These are phyloP conservation scores for Rutstroemia sp. DNA, from an alignment of 2,329 filamentous ascomycete genomes.

Conservation along the genomic window DNA sequence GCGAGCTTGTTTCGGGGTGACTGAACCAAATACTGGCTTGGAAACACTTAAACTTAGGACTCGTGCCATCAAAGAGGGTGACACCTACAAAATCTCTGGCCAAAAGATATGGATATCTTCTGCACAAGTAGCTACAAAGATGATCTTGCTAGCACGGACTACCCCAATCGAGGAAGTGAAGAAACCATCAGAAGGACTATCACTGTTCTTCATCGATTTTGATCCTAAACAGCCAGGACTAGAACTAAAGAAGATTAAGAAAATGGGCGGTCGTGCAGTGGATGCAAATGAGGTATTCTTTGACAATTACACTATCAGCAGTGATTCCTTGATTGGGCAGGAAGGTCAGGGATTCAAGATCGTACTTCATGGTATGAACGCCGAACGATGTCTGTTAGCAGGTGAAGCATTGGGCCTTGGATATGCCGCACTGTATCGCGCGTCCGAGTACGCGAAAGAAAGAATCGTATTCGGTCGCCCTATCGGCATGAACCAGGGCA, in stretches of 20 bases:
- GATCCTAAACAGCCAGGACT: constrained; percentile 47
- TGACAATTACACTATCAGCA: constrained; percentile 64
- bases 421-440: constrained; percentile 60
- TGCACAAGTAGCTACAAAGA: constrained; percentile 73
- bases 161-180: constrained; percentile 58
- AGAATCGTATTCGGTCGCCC: constrained; percentile 58
- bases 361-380: constrained; percentile 73
- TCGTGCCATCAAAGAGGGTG: constrained; percentile 50
- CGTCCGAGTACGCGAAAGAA: constrained; percentile 58
- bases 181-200: constrained; percentile 69
- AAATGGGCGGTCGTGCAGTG: constrained; percentile 78
- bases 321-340: constrained; percentile 57
- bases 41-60: constrained; percentile 69
- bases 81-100: constrained; percentile 60
- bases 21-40: constrained; percentile 74
- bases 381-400: constrained; percentile 66
- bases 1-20: constrained; percentile 75
- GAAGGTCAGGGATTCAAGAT: constrained; percentile 75
- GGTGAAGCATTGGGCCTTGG: constrained; percentile 76
- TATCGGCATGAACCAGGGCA: constrained; percentile 59
- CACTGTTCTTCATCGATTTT: constrained; percentile 74
- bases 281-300: constrained; percentile 88
- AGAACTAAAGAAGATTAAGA: constrained; percentile 61
- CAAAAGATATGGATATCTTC: constrained; percentile 90
- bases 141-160: constrained; percentile 76